Evolutionary conservation across 1,139 yeast species (phyloP).

Genomic region (Suhomyces wounanorum): DNA sequence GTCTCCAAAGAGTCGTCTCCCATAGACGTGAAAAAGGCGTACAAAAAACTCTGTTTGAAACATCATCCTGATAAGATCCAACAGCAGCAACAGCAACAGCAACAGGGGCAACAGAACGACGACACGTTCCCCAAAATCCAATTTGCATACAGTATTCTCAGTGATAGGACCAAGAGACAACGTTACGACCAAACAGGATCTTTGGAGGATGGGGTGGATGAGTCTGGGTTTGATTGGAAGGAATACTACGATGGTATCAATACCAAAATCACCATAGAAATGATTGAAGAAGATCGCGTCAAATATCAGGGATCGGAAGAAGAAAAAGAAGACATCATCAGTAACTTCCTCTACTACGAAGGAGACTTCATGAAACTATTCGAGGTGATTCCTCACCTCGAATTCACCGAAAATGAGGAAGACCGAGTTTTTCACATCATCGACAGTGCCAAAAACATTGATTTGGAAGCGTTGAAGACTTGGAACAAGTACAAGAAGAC

Average conservation of each 20-base stretch:
- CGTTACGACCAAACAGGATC: conserved; percentile 72
- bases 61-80: conserved; percentile 79
- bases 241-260: conserved; percentile 62
- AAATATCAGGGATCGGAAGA: conserved; percentile 68
- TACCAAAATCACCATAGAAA: conserved; percentile 68
- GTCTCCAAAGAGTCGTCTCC: conserved; percentile 45
- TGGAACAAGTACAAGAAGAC: conserved; percentile 59
- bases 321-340: conserved; percentile 64
- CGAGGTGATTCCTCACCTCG: conserved; percentile 77
- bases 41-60: conserved; percentile 66
- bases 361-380: conserved; percentile 73
- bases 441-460: conserved; percentile 33
- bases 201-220: conserved; percentile 47
- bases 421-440: conserved; percentile 58
- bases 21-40: conserved; percentile 66
- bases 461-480: conserved; percentile 31
- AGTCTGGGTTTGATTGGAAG: conserved; percentile 58
- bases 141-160: conserved; percentile 70
- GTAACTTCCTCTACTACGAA: conserved; percentile 57
- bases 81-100: conserved; percentile 41
- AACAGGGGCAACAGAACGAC: conserved; percentile 22
- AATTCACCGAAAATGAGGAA: conserved; percentile 62
- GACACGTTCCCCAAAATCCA: conserved; percentile 68
- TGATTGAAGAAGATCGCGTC: conserved; percentile 68
- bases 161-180: conserved; percentile 57